Evolutionary conservation across 257 asterid genomes (phyloP), one percentile per base, ranked within the genome.

Genomic region (Catharanthus roseus): DNA sequence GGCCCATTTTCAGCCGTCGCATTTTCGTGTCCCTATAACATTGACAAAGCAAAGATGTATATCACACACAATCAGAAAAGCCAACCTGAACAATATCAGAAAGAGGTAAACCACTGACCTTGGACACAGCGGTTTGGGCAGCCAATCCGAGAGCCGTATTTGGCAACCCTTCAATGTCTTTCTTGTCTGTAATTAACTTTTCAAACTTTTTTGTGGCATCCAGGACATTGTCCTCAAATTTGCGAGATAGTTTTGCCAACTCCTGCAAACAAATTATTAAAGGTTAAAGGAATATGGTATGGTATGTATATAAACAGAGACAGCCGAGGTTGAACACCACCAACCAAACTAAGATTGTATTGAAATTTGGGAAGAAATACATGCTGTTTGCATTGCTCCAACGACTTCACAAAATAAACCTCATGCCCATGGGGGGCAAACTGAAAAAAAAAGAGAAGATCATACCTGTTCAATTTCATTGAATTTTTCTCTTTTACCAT

Each of bases 1-100:
- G 99, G 99, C 47, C 99, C 99, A 75, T 72, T 83, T 79, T 91
- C 96, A 29, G 96, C 84, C 31, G 97, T 95, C 72, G 99, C 97
- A 79, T 95, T 90, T 82, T 81, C 91, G 75, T 95, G 93, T 51
- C 99, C 99, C 99, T 95, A 82, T 73, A 73, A 65, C 36, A 62
- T 77, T 60, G 62, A 71, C 56, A 77, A 66, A 56, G 57, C 56
- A 77, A 66, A 56, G 57, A 72, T 50, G 29, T 29, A 66, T 61
- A 74, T 70, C 49, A 50, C 50, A 42, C 29, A 29, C 47, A 62
- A 62, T 7, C 47, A 29, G 39, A 78, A 55, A 50, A 64, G 45
- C 38, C 47, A 67, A 31, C 10, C 70, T 66, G 26, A 31, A 41
- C 10, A 41, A 38, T 54, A 51, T 19, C 29, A 18, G 26, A 44